Base-by-base conservation (phyloP, 164 flowering plant species). In the Stephania cephalantha region DNA sequence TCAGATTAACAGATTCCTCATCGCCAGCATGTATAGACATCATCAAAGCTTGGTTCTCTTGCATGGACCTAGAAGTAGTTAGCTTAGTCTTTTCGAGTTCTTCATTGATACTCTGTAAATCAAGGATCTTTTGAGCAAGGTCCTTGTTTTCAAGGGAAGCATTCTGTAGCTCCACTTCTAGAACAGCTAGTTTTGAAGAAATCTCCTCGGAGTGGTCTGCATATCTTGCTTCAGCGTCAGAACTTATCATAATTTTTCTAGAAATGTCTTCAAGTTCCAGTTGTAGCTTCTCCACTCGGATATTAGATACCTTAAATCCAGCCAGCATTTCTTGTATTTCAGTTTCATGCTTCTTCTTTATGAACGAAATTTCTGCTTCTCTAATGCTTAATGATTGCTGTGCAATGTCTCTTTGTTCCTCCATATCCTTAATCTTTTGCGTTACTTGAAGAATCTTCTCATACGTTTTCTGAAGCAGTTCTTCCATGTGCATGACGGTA, bases 131-230 rank as follows among this genome's bases (percentile, higher is more conserved):
- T 45, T 83, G 77, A 74, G 81, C 82, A 78, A 91, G 80, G 58
- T 78, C 85, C 50, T 50, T 66, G 77, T 87, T 85, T 73, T 82
- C 84, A 48, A 81, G 75, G 11, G 82, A 75, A 75, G 91, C 79
- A 77, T 86, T 78, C 65, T 84, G 85, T 80, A 93, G 74, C 80
- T 89, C 84, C 77, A 68, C 81, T 79, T 91, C 93, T 67, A 90
- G 73, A 68, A 31, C 73, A 61, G 82, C 81, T 75, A 90, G 82
- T 77, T 83, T 85, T 78, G 85, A 80, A 15, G 83, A 70, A 72
- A 91, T 78, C 64, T 85, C 89, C 64, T 64, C 75, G 46, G 75
- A 77, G 79, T 84, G 79, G 75, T 73, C 81, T 18, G 80, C 76
- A 75, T 81, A 73, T 65, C 76, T 83, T 78, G 84, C 90, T 76